Evolutionary conservation across 495 filamentous ascomycete species (phyloP).

Genomic region (Xylaria venustula): DNA sequence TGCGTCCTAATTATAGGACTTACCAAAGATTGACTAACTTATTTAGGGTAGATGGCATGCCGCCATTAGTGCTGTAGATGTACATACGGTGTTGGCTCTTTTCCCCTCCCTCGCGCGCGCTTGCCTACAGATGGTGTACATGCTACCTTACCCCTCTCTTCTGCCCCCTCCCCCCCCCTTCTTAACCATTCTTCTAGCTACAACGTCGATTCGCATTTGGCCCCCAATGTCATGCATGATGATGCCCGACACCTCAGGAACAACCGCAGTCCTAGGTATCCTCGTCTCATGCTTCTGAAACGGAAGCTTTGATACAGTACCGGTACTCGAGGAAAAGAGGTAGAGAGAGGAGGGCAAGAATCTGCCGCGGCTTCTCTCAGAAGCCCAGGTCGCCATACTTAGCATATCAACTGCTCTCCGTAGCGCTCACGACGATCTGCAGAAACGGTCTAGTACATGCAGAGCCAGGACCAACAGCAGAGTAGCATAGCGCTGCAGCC

Average conservation of each 20-base stretch:
- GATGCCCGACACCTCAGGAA: not conserved
- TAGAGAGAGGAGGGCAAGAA: too few species aligned
- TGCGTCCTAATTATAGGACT: not conserved
- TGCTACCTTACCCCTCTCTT: not conserved
- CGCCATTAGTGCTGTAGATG: not conserved
- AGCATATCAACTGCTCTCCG: too few species aligned
- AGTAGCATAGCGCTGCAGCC: conserved; percentile 4
- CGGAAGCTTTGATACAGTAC: too few species aligned
- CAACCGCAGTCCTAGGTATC: too few species aligned
- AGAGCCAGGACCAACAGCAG: not conserved
- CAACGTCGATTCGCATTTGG: not conserved
- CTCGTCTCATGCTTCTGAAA: too few species aligned
- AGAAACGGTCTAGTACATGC: too few species aligned
- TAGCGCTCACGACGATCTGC: not conserved
- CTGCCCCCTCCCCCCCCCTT: not conserved
- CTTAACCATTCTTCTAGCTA: too few species aligned
- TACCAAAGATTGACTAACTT: not conserved
- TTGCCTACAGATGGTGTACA: not conserved
- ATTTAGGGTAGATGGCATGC: not conserved
- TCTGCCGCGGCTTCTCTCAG: too few species aligned
- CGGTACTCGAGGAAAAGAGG: too few species aligned
- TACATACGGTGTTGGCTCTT: not conserved
- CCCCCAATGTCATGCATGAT: not conserved
- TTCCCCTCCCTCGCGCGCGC: not conserved
- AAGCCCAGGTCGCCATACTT: too few species aligned